Evolutionary conservation across 2,329 filamentous ascomycete species (phyloP).

Genomic region (Diaporthe longicolla): DNA sequence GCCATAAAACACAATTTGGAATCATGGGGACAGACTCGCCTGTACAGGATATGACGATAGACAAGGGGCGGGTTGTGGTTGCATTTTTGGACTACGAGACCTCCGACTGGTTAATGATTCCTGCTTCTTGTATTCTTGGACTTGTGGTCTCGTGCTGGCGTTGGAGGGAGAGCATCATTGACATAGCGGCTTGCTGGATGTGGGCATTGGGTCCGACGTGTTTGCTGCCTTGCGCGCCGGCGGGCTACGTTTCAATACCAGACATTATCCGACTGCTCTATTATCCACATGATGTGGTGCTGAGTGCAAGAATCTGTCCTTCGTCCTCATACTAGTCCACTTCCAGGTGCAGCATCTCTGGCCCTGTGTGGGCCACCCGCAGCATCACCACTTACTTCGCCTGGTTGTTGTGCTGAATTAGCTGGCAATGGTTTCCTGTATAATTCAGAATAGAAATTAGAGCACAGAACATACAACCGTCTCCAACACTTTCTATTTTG

Average conservation of each 20-base stretch:
- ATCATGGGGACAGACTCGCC: not conserved
- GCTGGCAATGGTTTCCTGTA: not conserved
- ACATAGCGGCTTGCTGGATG: slow-evolving; percentile 24
- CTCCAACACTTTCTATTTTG: not conserved
- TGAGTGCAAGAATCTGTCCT: not conserved
- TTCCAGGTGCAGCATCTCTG: too few relatives aligned
- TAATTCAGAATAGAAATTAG: not conserved
- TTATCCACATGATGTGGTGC: not conserved
- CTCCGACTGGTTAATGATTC: slow-evolving; percentile 24
- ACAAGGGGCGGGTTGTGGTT: not conserved
- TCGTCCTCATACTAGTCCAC: not conserved
- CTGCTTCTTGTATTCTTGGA: slow-evolving; percentile 12
- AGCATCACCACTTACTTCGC: too few relatives aligned
- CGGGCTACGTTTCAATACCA: slow-evolving; percentile 24
- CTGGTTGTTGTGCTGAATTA: not conserved
- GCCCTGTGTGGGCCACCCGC: not conserved
- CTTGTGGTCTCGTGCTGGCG: slow-evolving; percentile 9
- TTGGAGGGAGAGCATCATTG: slow-evolving; percentile 31
- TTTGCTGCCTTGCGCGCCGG: slow-evolving; percentile 2
- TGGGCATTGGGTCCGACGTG: not conserved
- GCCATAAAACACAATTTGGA: not conserved
- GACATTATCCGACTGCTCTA: slow-evolving; percentile 13
- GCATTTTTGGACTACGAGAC: slow-evolving; percentile 19
- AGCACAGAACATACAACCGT: not conserved
- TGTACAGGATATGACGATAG: slow-evolving; percentile 26